phyloP scores from a whole-genome alignment of 305 asterid species.

The Rubia peregrina region DNA sequence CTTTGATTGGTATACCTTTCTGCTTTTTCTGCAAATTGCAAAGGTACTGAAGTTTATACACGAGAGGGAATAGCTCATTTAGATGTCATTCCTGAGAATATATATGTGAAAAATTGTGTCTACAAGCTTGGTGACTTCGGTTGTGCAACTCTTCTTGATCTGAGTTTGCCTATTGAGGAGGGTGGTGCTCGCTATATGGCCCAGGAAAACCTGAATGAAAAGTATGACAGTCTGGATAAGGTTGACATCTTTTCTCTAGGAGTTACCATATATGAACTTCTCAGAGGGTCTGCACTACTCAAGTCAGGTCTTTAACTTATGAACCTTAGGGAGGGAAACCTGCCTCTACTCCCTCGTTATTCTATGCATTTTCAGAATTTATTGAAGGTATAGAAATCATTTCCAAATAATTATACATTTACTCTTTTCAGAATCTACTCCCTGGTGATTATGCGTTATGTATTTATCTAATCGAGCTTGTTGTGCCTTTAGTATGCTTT shows the following conservation, averaged over 20 bases:
- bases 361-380: slow-evolving; percentile 82
- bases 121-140: slow-evolving; percentile 97
- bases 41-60: slow-evolving; percentile 79
- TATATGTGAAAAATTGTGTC: slow-evolving; percentile 71
- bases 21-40: slow-evolving; percentile 46
- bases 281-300: slow-evolving; percentile 66
- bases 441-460: neutral
- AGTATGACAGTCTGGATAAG: slow-evolving; percentile 72
- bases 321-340: slow-evolving; percentile 69
- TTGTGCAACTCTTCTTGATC: slow-evolving; percentile 72
- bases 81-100: slow-evolving; percentile 90
- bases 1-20: neutral
- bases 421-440: neutral
- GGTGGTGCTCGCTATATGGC: slow-evolving; percentile 99
- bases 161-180: slow-evolving; percentile 84
- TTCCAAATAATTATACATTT: neutral
- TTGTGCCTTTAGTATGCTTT: neutral
- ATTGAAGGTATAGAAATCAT: slow-evolving; percentile 47
- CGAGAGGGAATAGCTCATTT: slow-evolving; percentile 73
- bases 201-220: slow-evolving; percentile 83
- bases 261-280: slow-evolving; percentile 72
- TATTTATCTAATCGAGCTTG: neutral
- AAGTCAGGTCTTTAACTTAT: slow-evolving; percentile 64
- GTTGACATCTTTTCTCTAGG: slow-evolving; percentile 93
- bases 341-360: slow-evolving; percentile 88